Percentiles rank a stretch among this genome's conserved stretches.
Evolutionary conservation across 331 rosid genomes (phyloP).

Genomic region (Pyracantha coccinea): DNA sequence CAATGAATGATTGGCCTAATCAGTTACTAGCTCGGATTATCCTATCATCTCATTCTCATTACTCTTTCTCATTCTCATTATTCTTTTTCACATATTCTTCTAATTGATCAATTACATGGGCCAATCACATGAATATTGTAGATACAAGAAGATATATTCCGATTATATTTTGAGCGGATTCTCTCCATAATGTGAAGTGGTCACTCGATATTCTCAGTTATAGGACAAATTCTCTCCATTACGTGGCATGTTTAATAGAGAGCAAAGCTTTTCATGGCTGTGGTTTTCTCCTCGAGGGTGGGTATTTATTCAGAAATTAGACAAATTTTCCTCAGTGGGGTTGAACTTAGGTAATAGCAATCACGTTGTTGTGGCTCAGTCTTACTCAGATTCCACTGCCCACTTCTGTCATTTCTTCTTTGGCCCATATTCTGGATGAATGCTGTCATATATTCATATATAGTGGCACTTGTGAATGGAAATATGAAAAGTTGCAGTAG

Average conservation of each 20-base stretch:
- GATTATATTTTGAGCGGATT: too few species aligned
- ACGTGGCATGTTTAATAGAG: not conserved
- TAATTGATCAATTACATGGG: too few species aligned
- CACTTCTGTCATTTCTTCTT: not conserved
- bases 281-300: not conserved
- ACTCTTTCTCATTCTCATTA: too few species aligned
- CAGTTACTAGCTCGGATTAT: too few species aligned
- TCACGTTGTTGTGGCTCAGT: not conserved
- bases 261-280: not conserved
- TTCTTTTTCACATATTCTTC: too few species aligned
- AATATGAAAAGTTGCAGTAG: not conserved
- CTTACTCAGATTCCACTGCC: constrained; percentile 13
- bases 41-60: too few species aligned
- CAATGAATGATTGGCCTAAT: too few species aligned
- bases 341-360: not conserved
- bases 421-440: not conserved
- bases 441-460: not conserved
- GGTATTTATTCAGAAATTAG: not conserved
- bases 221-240: not conserved
- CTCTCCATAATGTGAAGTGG: too few species aligned
- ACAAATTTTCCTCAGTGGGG: not conserved
- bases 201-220: too few species aligned
- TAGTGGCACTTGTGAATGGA: not conserved
- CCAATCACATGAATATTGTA: too few species aligned
- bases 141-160: too few species aligned